Evolutionary conservation across 1,139 yeast genomes (phyloP).

Genomic region (Yamadazyma dendronema): DNA sequence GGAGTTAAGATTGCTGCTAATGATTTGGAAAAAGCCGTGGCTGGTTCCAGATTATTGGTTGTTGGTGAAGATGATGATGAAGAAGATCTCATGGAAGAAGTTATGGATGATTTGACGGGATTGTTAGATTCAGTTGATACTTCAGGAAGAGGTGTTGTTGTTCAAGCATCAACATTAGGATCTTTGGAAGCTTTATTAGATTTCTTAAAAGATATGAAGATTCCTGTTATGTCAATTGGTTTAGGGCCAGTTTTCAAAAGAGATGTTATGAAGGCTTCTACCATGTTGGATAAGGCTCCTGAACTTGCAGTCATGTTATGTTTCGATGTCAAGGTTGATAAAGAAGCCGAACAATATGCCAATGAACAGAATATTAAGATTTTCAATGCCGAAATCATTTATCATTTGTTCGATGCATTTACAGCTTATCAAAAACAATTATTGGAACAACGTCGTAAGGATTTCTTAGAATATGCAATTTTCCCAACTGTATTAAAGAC

Average conservation of each 20-base stretch:
- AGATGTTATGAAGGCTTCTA: conserved; percentile 95
- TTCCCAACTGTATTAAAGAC: conserved; percentile 96
- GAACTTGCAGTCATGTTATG: conserved; percentile 96
- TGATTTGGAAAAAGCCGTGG: conserved; percentile 97
- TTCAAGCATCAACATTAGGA: conserved; percentile 97
- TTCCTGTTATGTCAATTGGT: conserved; percentile 98
- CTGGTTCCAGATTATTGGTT: conserved; percentile 93
- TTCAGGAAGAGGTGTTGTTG: conserved; percentile 94
- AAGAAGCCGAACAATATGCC: conserved; percentile 98
- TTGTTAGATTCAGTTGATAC: conserved; percentile 91
- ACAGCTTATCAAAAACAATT: conserved; percentile 88
- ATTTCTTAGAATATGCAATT: conserved; percentile 82
- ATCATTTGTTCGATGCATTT: conserved; percentile 93
- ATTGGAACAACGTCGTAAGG: conserved; percentile 86
- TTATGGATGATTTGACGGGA: conserved; percentile 97
- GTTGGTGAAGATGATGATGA: conserved; percentile 98
- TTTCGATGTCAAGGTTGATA: conserved; percentile 95
- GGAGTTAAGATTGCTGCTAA: conserved; percentile 99
- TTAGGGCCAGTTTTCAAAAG: conserved; percentile 97
- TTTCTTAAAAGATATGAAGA: conserved; percentile 96
- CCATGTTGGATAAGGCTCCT: conserved; percentile 96
- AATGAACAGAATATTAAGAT: conserved; percentile 87
- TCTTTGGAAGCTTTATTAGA: conserved; percentile 95
- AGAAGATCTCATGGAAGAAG: conserved; percentile 96
- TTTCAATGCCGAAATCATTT: conserved; percentile 93